These are phyloP conservation scores for Pseudognaphalium luteoalbum DNA, from an alignment of 129 eudicot species.

Conservation along the genomic window DNA sequence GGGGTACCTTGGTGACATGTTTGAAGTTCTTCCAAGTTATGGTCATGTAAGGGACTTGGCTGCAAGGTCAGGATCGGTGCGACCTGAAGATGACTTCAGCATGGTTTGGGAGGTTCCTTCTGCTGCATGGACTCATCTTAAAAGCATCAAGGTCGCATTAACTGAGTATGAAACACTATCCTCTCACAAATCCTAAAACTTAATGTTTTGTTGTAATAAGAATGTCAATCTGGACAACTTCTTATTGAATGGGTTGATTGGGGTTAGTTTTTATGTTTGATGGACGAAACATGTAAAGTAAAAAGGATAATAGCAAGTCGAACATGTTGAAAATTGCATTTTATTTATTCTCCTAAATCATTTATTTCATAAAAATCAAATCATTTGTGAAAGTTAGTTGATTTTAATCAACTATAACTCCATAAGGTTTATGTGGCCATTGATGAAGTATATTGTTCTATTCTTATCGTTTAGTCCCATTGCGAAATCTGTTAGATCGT, in stretches of 20 bases:
- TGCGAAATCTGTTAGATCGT: background rate
- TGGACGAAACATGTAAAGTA: background rate
- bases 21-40: constrained; percentile 93
- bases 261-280: background rate
- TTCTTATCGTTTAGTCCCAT: background rate
- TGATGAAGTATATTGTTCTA: background rate
- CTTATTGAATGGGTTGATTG: background rate
- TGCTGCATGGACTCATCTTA: constrained; percentile 96
- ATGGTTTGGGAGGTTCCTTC: constrained; percentile 99
- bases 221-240: background rate
- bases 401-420: too few species aligned
- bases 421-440: too few species aligned
- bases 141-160: constrained; percentile 86
- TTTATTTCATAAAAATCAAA: too few species aligned
- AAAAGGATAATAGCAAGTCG: background rate
- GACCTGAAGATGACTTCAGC: constrained; percentile 90
- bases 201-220: background rate
- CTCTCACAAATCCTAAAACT: background rate
- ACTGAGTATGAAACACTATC: constrained; percentile 53
- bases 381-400: too few species aligned
- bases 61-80: constrained; percentile 90
- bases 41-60: constrained; percentile 99
- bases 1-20: constrained; percentile 95
- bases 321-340: background rate
- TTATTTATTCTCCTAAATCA: too few species aligned